Evolutionary conservation across 176 grass and related monocot species (phyloP), one percentile per base, ranked within the genome.

Genomic region (Ananas comosus): DNA sequence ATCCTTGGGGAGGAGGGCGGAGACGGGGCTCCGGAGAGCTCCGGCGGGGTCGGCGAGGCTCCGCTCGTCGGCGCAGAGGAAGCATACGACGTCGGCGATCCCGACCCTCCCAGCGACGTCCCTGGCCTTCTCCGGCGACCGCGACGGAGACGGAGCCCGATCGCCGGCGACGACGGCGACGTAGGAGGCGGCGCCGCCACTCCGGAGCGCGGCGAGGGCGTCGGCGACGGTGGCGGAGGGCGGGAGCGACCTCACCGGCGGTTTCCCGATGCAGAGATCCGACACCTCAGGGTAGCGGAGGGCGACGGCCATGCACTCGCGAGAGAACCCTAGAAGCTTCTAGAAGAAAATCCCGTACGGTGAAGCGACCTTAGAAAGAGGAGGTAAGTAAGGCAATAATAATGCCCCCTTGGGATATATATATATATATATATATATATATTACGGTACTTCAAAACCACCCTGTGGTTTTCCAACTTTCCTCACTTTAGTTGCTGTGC

Each of bases 261-360:
- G 91, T 83, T 96, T 91, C 77, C 91, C 91, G 79, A 96, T 96
- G 91, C 91, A 96, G 82, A 96, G 87, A 74, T 96, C 91, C 50
- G 91, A 88, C 79, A 91, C 84, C 58, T 88, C 87, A 91, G 90
- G 83, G 53, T 65, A 83, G 77, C 87, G 71, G 29, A 91, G 78
- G 76, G 77, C 76, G 74, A 88, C 87, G 91, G 87, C 91, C 91
- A 96, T 96, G 77, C 87, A 96, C 77, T 79, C 78, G 58, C 80
- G 85, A 77, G 72, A 61, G 21, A 61, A 61, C 56, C 56, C 56
- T 22, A 61, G 56, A 61, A 61, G 17, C 21, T 19, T 22, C 56
- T 61, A 22, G 56, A 61, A 2, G 21, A 21, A 22, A 61, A 17
- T n/a, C 21, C 16, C 4, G 4, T n/a, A 19, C 1, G 1, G 9